A percentile compares a stretch with the other conserved stretches of the same genome.
These are phyloP conservation scores for Rhizopogon roseolus DNA, from an alignment of 768 basidiomycete species.

Conservation along the genomic window DNA sequence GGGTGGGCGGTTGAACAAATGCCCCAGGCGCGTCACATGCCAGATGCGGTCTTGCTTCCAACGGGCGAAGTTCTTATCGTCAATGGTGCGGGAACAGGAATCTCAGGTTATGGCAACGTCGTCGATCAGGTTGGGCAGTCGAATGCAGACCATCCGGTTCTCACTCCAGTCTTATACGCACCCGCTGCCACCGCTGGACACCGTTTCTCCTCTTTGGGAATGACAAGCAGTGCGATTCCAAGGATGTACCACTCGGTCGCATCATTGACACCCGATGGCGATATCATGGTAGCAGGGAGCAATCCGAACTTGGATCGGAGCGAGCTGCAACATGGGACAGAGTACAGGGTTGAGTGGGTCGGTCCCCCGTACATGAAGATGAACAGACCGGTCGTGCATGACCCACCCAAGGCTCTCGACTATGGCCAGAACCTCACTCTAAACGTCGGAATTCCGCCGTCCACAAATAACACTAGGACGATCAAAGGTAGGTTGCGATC, in stretches of 20 bases:
- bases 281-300: conserved; percentile 76
- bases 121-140: conserved; percentile 63
- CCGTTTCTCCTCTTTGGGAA: conserved; percentile 53
- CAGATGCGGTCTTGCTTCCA: conserved; percentile 77
- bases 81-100: conserved; percentile 71
- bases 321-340: conserved; percentile 69
- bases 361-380: conserved; percentile 74
- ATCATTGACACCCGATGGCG: conserved; percentile 66
- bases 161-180: conserved; percentile 68
- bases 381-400: conserved; percentile 49
- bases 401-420: conserved; percentile 30
- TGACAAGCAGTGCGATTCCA: conserved; percentile 65
- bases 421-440: conserved; percentile 47
- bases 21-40: conserved; percentile 72
- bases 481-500: conserved; percentile 44
- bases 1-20: conserved; percentile 78
- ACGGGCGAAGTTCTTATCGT: conserved; percentile 70
- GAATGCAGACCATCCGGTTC: conserved; percentile 71
- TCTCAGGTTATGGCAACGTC: conserved; percentile 78
- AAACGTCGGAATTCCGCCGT: conserved; percentile 35
- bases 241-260: conserved; percentile 83
- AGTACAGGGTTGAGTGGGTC: conserved; percentile 87
- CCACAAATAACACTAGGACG: conserved; percentile 30
- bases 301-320: conserved; percentile 82
- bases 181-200: conserved; percentile 46